These are phyloP conservation scores for Euphorbia pulcherrima DNA, from an alignment of 345 rosid genomes.

Conservation along the genomic window DNA sequence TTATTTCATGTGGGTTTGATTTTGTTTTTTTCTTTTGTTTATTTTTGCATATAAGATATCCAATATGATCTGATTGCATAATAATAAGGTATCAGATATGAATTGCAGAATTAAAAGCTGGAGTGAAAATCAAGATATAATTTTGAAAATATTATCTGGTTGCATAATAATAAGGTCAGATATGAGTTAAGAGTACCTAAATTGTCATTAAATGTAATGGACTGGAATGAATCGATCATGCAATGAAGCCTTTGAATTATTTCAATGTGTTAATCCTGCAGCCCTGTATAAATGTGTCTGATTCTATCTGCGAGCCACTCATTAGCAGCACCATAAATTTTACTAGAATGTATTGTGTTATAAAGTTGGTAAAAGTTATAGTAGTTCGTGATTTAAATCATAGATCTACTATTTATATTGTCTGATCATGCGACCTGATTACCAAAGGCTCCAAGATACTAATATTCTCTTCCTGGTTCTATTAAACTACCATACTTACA, in stretches of 20 bases:
- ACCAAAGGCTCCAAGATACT: not conserved
- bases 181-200: not conserved
- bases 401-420: not conserved
- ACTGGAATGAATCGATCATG: not conserved
- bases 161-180: not conserved
- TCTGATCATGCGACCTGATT: not conserved
- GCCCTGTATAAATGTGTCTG: not conserved
- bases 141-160: not conserved
- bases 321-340: not conserved
- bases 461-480: not conserved
- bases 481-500: not conserved
- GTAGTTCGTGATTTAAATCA: not conserved
- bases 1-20: constrained; percentile 42
- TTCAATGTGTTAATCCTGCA: not conserved
- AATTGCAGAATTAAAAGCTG: not conserved
- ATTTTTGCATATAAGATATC: too few species aligned
- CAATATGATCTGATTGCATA: too few species aligned
- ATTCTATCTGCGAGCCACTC: not conserved
- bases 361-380: not conserved
- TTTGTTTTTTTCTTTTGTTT: not conserved
- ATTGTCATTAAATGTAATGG: not conserved
- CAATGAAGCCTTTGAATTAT: not conserved
- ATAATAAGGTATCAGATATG: too few species aligned
- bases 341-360: not conserved
- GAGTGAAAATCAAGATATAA: not conserved